Conservation (phyloP, 2,329 filamentous ascomycete species). For the Fusarium hainanense region DNA sequence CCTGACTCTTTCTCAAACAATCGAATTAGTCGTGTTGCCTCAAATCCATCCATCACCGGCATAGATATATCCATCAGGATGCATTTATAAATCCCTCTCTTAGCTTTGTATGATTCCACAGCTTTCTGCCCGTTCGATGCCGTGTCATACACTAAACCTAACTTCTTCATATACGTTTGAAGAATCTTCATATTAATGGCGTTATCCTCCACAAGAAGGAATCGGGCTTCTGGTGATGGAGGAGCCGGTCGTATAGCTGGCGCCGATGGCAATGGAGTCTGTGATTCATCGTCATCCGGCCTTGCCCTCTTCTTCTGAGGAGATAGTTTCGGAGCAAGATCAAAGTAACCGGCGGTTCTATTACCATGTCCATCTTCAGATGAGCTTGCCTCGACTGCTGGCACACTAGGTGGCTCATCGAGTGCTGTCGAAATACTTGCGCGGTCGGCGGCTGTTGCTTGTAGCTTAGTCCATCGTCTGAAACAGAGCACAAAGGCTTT, state of each 20-base stretch:
- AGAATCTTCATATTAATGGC: constrained; percentile 53
- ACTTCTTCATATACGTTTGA: constrained; percentile 51
- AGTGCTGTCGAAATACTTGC: constrained; percentile 25
- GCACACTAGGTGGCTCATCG: constrained; percentile 2
- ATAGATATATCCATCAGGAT: constrained; percentile 65
- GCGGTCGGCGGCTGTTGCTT: constrained; percentile 10
- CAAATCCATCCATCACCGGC: constrained; percentile 67
- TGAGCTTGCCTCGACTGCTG: neutral
- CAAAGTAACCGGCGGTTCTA: constrained; percentile 1
- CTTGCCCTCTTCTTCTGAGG: constrained; percentile 17
- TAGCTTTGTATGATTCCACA: constrained; percentile 45
- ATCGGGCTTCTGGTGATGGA: constrained; percentile 1
- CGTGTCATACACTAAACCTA: constrained; percentile 44
- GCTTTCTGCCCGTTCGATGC: constrained; percentile 52
- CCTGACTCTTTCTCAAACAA: constrained; percentile 58
- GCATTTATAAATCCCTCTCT: constrained; percentile 43
- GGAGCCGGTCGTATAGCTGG: neutral
- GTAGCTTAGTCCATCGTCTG: constrained; percentile 44
- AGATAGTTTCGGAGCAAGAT: neutral
- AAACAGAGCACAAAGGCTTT: constrained; percentile 48
- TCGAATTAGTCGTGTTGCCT: constrained; percentile 62
- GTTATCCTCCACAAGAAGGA: constrained; percentile 57
- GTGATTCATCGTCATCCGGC: neutral
- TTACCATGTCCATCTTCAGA: neutral
- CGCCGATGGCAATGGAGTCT: constrained; percentile 2